Conservation (phyloP, 2,329 filamentous ascomycete species). For the Apiospora koreana region DNA sequence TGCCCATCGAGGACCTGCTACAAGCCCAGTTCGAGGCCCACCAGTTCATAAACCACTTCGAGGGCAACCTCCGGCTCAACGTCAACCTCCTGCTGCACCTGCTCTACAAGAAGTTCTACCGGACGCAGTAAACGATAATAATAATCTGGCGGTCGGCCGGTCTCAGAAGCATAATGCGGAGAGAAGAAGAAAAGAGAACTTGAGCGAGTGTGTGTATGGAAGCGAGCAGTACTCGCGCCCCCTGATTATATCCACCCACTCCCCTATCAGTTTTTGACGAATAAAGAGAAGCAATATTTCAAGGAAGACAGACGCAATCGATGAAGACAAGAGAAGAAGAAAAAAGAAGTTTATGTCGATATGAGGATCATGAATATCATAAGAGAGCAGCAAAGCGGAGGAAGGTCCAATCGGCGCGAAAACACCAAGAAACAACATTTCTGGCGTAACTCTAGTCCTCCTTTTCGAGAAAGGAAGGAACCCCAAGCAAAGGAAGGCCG, state of each 20-base stretch:
- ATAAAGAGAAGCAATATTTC: background rate
- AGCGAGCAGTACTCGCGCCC: background rate
- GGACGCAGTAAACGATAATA: constrained; percentile 53
- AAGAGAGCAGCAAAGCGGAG: background rate
- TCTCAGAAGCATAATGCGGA: background rate
- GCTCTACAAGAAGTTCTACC: constrained; percentile 98
- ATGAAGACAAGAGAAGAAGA: background rate
- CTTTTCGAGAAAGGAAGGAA: background rate
- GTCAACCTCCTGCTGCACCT: constrained; percentile 96
- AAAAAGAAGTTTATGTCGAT: background rate
- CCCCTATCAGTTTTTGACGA: background rate
- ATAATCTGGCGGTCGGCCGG: too few species aligned
- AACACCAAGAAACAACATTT: background rate
- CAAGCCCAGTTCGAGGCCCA: constrained; percentile 97
- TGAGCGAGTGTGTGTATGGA: background rate
- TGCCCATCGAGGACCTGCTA: constrained; percentile 89
- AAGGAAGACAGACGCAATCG: background rate
- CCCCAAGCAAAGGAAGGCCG: background rate
- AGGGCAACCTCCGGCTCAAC: constrained; percentile 82
- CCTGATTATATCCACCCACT: background rate
- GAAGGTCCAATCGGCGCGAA: background rate
- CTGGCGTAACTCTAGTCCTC: background rate
- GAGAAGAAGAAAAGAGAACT: background rate
- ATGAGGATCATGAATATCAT: background rate
- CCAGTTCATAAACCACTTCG: constrained; percentile 94